Evolutionary conservation across 805 yeast species (phyloP), one percentile per base, ranked within the genome.

Genomic region (Saccharomycopsis sp.): DNA sequence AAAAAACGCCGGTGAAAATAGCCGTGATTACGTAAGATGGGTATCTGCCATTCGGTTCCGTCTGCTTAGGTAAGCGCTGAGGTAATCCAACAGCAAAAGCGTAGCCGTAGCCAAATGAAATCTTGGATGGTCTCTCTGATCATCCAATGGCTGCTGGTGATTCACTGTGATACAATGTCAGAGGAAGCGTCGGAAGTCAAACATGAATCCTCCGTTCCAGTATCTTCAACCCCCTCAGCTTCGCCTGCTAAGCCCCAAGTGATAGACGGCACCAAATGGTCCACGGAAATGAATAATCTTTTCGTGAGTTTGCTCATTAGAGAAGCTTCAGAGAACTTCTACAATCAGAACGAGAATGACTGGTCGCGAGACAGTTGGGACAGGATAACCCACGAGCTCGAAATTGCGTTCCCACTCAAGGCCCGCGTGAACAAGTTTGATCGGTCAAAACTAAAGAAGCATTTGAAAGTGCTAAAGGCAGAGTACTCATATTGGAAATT

Each of bases 351-450:
- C 17, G 45, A 41, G 19, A 45, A 45, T 26, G 48, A 45, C 20
- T 45, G 48, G 48, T 29, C 33, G 6, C 46, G 19, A 30, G 42
- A 38, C 19, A 33, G 36, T 33, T 45, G 48, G 48, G 29, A 22
- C 5, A 20, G 46, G 20, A 45, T 45, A 8, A 41, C 39, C 12
- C 30, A 25, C 19, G 46, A 45, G 30, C 32, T 45, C 12, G 45
- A 45, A 13, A 13, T 41, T 30, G 42, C 41, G 15, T 45, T 45
- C 20, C 48, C 48, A 2, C 30, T 45, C 23, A 45, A 45, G 22
- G 48, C 48, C 13, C 36, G 38, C 20, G 45, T 41, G 18, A 38
- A 45, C 19, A 45, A 45, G 26, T 45, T 45, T 27, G 45, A 42
- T 31, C 19, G 30, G 10, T 36, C 45, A 22, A 45, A 45, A 21